A percentile compares a stretch with the other conserved stretches of the same genome.
Evolutionary conservation across 169 alveolate species (phyloP).

Genomic region (Eimeria acervulina): DNA sequence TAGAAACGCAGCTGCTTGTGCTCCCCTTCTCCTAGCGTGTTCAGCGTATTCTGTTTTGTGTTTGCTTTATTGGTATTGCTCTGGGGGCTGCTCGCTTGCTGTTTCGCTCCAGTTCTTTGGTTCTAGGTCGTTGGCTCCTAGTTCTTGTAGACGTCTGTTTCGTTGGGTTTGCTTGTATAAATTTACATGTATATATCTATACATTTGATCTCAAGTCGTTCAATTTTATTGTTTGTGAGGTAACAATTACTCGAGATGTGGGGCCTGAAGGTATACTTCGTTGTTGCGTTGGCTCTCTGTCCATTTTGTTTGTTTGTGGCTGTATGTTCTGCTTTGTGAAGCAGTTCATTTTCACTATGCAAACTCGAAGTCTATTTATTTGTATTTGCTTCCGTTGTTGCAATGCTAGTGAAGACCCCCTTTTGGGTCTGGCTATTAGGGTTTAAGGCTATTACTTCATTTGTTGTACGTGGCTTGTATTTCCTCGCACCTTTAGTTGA

Average conservation of each 20-base stretch:
- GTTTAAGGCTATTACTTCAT: too few relatives aligned
- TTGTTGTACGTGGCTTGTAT: too few relatives aligned
- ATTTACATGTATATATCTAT: background rate
- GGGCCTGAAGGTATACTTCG: background rate
- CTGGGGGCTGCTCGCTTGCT: background rate
- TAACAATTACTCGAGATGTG: background rate
- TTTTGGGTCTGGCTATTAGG: too few relatives aligned
- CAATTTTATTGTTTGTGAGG: background rate
- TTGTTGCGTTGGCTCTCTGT: background rate
- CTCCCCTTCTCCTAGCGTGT: too few relatives aligned
- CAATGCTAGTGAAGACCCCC: too few relatives aligned
- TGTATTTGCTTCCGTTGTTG: too few relatives aligned
- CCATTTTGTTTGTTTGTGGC: background rate
- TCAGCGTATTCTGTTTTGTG: too few relatives aligned
- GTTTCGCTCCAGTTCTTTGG: background rate
- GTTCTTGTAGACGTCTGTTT: background rate
- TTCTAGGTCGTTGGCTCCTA: too few relatives aligned
- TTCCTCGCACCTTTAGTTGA: too few relatives aligned
- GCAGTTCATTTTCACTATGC: too few relatives aligned
- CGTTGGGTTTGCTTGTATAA: background rate
- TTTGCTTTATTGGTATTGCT: too few relatives aligned
- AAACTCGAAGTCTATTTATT: too few relatives aligned
- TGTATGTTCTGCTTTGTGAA: background rate
- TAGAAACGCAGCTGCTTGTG: background rate
- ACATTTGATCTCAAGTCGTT: background rate